A percentile compares a stretch with the other conserved stretches of the same genome.
Evolutionary conservation across 306 rosid species (phyloP).

Genomic region (Ceratonia siliqua): DNA sequence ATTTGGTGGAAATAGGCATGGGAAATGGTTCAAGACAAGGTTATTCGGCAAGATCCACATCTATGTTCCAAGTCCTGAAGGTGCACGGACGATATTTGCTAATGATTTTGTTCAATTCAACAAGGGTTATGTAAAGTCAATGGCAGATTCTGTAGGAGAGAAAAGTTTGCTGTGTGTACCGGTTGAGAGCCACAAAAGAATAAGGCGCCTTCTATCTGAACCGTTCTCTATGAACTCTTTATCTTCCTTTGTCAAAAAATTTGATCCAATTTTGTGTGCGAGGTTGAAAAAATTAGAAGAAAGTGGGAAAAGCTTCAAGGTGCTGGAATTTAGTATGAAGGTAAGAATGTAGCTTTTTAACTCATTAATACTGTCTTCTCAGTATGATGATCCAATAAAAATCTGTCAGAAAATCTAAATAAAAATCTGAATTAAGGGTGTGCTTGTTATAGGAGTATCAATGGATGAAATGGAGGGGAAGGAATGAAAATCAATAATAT

Average conservation of each 20-base stretch:
- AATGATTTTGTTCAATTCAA: conserved; percentile 67
- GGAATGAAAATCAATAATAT: no score
- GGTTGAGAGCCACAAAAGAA: conserved; percentile 59
- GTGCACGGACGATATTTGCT: conserved; percentile 60
- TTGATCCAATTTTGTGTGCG: conserved; percentile 59
- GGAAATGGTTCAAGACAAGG: conserved; percentile 79
- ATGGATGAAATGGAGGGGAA: no score
- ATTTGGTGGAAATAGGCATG: conserved; percentile 52
- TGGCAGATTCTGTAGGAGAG: conserved; percentile 69
- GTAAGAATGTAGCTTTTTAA: conserved; percentile 26
- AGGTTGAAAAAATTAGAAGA: conserved; percentile 51
- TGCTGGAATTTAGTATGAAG: conserved; percentile 62
- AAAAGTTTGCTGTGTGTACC: conserved; percentile 64
- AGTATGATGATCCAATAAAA: not conserved
- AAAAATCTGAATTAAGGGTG: not conserved
- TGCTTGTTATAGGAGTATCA: not conserved
- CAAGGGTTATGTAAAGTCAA: conserved; percentile 73
- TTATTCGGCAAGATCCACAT: conserved; percentile 68
- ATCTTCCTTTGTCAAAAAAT: conserved; percentile 48
- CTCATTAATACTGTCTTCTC: not conserved
- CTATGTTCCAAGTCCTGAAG: conserved; percentile 67
- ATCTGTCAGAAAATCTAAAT: not conserved
- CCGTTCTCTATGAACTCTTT: conserved; percentile 71
- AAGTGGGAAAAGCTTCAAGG: conserved; percentile 53
- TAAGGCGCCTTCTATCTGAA: conserved; percentile 69